phyloP scores from a whole-genome alignment of 2,329 filamentous ascomycete species.

The Gaeumannomyces sp. region DNA sequence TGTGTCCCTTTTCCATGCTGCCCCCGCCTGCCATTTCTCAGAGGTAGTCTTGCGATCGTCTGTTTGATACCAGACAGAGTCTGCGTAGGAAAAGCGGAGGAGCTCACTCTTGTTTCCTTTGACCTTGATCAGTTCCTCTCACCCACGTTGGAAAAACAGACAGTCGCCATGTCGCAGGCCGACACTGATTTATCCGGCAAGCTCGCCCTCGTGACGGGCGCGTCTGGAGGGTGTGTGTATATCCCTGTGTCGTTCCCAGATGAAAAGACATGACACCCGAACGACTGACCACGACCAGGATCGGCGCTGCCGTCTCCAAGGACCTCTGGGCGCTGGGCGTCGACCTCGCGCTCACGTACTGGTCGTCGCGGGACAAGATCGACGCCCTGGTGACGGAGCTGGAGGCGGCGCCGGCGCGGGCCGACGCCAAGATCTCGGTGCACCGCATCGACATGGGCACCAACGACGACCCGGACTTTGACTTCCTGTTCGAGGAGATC shows the following conservation, averaged over 20 bases:
- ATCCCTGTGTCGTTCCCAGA: background rate
- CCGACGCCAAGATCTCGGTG: slow-evolving; percentile 35
- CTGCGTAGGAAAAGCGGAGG: background rate
- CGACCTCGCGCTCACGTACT: slow-evolving; percentile 28
- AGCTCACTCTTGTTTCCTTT: background rate
- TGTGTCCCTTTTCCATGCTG: background rate
- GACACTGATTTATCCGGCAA: slow-evolving; percentile 5
- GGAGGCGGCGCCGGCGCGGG: slow-evolving; percentile 11
- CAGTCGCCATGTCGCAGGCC: slow-evolving; percentile 3
- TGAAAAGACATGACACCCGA: background rate
- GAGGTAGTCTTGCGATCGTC: background rate
- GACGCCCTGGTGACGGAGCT: slow-evolving; percentile 24
- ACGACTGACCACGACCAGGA: slow-evolving; percentile 10
- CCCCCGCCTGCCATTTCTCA: background rate
- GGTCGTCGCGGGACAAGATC: slow-evolving; percentile 22
- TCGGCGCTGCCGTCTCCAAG: slow-evolving; percentile 27
- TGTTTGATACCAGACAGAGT: background rate
- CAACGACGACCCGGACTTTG: slow-evolving; percentile 37
- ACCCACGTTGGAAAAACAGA: background rate
- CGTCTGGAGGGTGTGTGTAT: slow-evolving; percentile 7
- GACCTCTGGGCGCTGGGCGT: slow-evolving; percentile 27
- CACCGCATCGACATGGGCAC: slow-evolving; percentile 52
- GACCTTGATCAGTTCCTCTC: background rate
- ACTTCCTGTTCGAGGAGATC: slow-evolving; percentile 46
- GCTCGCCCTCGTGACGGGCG: slow-evolving; percentile 8